A percentile compares a stretch with the other conserved stretches of the same genome.
These are phyloP conservation scores for Backusella westeae DNA, from an alignment of 192 early-diverging fungal species.

Conservation along the genomic window DNA sequence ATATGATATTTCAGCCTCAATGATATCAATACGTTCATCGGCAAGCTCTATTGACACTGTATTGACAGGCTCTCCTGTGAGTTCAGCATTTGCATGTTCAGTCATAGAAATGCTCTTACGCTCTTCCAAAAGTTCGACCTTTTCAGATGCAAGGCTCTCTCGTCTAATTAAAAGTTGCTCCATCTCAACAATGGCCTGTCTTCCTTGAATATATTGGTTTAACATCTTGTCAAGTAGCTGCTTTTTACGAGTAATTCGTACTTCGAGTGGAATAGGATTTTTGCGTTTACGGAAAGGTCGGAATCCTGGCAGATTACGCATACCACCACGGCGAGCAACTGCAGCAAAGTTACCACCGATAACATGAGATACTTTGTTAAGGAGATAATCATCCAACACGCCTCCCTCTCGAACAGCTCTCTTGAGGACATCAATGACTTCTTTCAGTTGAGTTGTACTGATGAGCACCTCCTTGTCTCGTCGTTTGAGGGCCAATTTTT, in stretches of 20 bases:
- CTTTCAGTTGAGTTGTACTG: constrained; percentile 42
- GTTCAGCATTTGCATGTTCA: constrained; percentile 38
- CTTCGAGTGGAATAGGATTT: constrained; percentile 31
- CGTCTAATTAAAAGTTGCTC: constrained; percentile 49
- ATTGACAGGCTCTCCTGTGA: constrained; percentile 20
- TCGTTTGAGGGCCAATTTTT: constrained; percentile 58
- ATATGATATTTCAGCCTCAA: constrained; percentile 55
- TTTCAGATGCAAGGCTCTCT: constrained; percentile 45
- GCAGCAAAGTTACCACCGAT: constrained; percentile 41
- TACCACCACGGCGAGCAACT: constrained; percentile 22
- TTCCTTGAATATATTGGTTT: constrained; percentile 52
- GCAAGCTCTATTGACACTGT: constrained; percentile 43
- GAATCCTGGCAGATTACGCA: constrained; percentile 8
- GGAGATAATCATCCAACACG: constrained; percentile 29
- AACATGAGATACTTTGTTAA: constrained; percentile 28
- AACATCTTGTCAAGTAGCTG: constrained; percentile 53
- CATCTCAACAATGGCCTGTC: constrained; percentile 52
- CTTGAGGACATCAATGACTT: constrained; percentile 52
- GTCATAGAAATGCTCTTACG: constrained; percentile 47
- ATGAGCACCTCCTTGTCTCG: constrained; percentile 53
- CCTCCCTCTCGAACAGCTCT: constrained; percentile 38
- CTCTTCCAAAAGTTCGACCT: constrained; percentile 50
- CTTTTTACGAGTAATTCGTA: constrained; percentile 48
- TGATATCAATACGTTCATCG: constrained; percentile 58
- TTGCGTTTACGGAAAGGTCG: constrained; percentile 3